Evolutionary conservation across 768 basidiomycete species (phyloP), one percentile per base, ranked within the genome.

Genomic region (Artomyces pyxidatus): DNA sequence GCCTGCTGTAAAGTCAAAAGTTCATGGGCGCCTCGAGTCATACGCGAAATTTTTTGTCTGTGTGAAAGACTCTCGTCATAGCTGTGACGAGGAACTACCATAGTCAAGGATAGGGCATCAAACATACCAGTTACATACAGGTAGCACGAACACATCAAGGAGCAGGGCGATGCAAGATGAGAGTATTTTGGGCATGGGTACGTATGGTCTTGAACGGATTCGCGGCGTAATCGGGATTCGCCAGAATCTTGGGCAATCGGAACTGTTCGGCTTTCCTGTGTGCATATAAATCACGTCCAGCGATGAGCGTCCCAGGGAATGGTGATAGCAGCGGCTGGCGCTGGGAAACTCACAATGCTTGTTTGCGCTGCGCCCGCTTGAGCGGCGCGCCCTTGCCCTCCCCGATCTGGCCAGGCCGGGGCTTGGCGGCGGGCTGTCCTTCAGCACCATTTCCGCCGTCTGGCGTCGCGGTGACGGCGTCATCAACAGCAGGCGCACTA

Each of bases 171-270:
- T 75, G 80, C 54, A 77, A 80, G 29, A 88, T 52, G 10, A 89
- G 69, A 0, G 88, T 88, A 60, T 90, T 90, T 62, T 83, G 74
- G 2, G 82, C 85, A 62, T 91, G 88, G 4, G 75, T 83, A 5
- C 86, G 81, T 56, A 90, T 85, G 1, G 85, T 82, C 58, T 81
- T 69, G 61, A 90, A 90, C 1, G 88, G 88, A 58, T 82, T 83
- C 27, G 74, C 65, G 9, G 77, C 64, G 59, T 81, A 90, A 32
- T 77, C 74, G 5, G 82, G 72, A 58, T 81, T 83, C 19, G 78
- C 71, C 26, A 85, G 69, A 35, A 90, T 80, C 53, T 83, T 66
- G 9, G 85, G 86, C 50, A 84, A 80, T 51, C 88, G 73, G 23
- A 85, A 67, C 46, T 72, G 76, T 61, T 91, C 88, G 53, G 74